Base-by-base conservation (phyloP, 768 basidiomycete species). In the Ramaria rubella region DNA sequence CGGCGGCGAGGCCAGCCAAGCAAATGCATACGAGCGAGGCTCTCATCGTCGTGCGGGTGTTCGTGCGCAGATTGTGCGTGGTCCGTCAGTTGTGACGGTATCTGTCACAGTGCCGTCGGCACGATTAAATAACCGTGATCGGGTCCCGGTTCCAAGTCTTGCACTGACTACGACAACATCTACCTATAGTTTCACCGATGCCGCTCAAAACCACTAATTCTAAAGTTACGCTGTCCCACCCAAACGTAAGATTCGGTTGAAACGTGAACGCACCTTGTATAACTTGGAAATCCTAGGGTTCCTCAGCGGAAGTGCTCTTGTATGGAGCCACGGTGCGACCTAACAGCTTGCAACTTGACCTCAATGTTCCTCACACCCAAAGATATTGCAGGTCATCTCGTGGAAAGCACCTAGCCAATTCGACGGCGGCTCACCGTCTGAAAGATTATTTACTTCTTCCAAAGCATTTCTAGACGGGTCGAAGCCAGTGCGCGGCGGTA, bases 391-490 rank as follows among this genome's bases (percentile, higher is more conserved):
- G 55, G 33, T 97, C 17, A 79, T 85, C 42, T 94, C 93, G 0
- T 97, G 93, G 93, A 88, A 83, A 68, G 72, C 81, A 5, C 68
- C 73, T 3, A 75, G 75, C 31, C 62, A 60, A 36, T 58, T 63
- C 21, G 60, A 61, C 17, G 45, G 68, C 49, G 61, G 70, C 6
- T 65, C 67, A 19, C 73, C 78, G 1, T 64, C 70, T 36, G 93
- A 95, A 66, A 75, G 87, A 11, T 73, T 96, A 26, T 97, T 94
- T 63, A 74, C 95, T 4, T 92, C 90, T 9, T 77, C 79, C 11
- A 92, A 89, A 67, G 85, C 94, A 1, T 71, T 75, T 7, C 72
- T 93, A 1, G 91, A 95, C 63, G 90, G 89, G 1, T 81, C 81
- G 34, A 93, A 90, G 71, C 82, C 92, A 1, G 79, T 85, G 19